Evolutionary conservation across 345 rosid genomes (phyloP), one percentile per base, ranked within the genome.

Genomic region (Eucalyptus regnans): DNA sequence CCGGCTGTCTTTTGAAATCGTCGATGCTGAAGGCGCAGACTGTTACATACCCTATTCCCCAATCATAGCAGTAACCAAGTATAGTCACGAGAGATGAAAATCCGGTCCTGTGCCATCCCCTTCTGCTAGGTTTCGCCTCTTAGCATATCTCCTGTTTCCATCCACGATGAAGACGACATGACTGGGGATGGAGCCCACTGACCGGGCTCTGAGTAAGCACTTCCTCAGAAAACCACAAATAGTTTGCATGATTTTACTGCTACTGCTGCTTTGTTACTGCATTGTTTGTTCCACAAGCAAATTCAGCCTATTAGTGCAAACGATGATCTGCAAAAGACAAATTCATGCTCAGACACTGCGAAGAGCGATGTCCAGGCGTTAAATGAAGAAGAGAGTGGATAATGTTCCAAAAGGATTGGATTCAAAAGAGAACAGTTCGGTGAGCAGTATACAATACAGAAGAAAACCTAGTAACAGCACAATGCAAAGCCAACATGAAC

Each of bases 11-110:
- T 80, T 91, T 92, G 79, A 94, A 94, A 87, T 94, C 92, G 29
- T 91, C 93, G 37, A 94, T 92, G 91, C 94, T 93, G 86, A 93
- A 93, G 86, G 95, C 94, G 46, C 92, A 93, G 33, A 92, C 50
- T 15, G 93, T 90, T 60, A 92, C 93, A 23, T 92, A 89, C 87
- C 88, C 89, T 50, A 93, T 91, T 33, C 94, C 93, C 87, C 92
- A 86, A 86, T 92, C 95, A 85, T 91, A 91, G 89, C 93, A 93
- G 91, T 89, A 91, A 81, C 87, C 89, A 64, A 91, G 91, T 15
- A 94, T 88, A 48, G 89, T 89, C 88, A 88, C 50, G 14, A 94
- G 92, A 68, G 92, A 88, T 50, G 88, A 88, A 83, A 89, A 92
- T 86, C 93, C 92, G 37, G 93, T 94, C 89, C 84, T 88, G 87